These are phyloP conservation scores for Corchorus capsularis DNA, from an alignment of 345 rosid species.

Conservation along the genomic window DNA sequence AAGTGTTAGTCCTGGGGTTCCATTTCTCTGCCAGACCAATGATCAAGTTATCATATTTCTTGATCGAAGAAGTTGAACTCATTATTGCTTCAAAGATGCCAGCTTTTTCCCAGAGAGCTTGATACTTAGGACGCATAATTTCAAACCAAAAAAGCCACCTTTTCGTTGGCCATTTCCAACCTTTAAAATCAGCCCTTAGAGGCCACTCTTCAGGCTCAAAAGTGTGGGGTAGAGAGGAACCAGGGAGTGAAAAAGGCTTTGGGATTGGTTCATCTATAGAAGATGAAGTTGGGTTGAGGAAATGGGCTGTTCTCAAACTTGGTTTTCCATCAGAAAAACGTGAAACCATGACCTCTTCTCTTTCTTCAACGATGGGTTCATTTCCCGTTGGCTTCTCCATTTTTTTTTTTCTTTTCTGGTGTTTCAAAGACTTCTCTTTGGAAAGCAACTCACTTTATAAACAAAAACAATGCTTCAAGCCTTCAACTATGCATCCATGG, in stretches of 20 bases:
- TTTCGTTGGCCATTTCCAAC: constrained; percentile 25
- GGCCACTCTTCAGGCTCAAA: constrained; percentile 28
- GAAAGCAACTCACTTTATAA: neutral
- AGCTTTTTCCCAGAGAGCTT: constrained; percentile 40
- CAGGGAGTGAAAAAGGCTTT: constrained; percentile 21
- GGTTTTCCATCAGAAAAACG: constrained; percentile 26
- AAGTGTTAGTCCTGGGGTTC: constrained; percentile 48
- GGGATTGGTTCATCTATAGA: constrained; percentile 26
- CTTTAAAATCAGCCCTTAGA: constrained; percentile 24
- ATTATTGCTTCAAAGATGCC: constrained; percentile 53
- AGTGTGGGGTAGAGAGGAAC: neutral
- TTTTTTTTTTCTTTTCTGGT: neutral
- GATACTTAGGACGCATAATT: constrained; percentile 32
- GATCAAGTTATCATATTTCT: constrained; percentile 25
- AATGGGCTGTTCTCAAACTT: constrained; percentile 27
- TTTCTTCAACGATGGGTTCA: constrained; percentile 30
- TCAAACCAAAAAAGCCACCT: constrained; percentile 43
- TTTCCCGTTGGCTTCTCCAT: constrained; percentile 17
- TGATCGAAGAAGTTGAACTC: constrained; percentile 31
- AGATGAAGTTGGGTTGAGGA: constrained; percentile 35
- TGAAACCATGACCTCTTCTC: constrained; percentile 39
- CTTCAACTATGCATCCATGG: too few relatives aligned
- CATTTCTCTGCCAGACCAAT: constrained; percentile 48
- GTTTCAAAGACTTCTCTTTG: neutral
- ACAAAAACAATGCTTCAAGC: neutral